Conservation (phyloP, 441 rosid species). For the Melastoma candidum region DNA sequence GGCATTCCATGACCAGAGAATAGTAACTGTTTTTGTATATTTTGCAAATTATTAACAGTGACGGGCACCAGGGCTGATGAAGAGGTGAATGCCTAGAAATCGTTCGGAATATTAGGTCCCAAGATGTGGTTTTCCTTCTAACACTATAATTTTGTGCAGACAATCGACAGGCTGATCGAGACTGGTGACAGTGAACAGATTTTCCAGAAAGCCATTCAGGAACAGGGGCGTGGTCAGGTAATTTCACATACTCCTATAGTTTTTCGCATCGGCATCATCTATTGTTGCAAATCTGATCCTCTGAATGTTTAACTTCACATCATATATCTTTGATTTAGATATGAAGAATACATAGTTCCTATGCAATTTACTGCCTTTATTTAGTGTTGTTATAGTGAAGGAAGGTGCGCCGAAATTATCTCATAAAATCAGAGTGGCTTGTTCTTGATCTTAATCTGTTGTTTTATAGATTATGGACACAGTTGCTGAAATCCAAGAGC, state of each 20-base stretch:
- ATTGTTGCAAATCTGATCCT: background rate
- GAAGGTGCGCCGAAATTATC: too few relatives aligned
- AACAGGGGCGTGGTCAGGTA: slow-evolving; percentile 97
- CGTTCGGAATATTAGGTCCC: background rate
- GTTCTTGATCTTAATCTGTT: too few relatives aligned
- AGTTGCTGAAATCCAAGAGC: slow-evolving; percentile 97
- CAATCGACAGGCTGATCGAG: slow-evolving; percentile 81
- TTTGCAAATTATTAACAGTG: slow-evolving; percentile 30
- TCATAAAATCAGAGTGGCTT: too few relatives aligned
- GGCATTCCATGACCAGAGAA: slow-evolving; percentile 14
- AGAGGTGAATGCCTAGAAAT: slow-evolving; percentile 42
- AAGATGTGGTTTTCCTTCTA: slow-evolving; percentile 11
- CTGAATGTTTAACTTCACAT: too few relatives aligned
- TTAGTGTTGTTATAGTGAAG: too few relatives aligned
- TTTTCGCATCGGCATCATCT: background rate
- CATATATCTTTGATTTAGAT: too few relatives aligned
- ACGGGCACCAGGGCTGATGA: slow-evolving; percentile 92
- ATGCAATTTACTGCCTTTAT: too few relatives aligned
- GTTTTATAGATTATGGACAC: slow-evolving; percentile 81
- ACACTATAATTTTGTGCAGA: slow-evolving; percentile 35
- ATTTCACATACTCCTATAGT: slow-evolving; percentile 1
- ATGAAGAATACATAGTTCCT: too few relatives aligned
- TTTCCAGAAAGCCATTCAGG: slow-evolving; percentile 89
- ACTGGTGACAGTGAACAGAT: slow-evolving; percentile 97
- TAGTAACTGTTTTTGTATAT: slow-evolving; percentile 16